Conservation (phyloP, 208 protist species). For the Polymyxa betae region DNA sequence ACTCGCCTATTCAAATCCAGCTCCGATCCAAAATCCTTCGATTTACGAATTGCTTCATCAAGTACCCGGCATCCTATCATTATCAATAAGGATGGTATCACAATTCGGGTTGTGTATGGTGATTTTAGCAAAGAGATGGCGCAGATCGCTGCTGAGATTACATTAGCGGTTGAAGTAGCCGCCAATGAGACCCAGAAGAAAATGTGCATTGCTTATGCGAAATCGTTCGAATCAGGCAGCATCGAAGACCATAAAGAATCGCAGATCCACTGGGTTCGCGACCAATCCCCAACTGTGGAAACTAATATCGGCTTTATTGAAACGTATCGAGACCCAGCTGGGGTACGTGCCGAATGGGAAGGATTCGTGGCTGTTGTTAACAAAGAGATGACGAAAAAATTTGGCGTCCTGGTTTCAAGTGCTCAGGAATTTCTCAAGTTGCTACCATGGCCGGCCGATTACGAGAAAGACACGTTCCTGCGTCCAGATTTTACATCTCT, state of each 20-base stretch:
- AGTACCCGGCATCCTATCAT: background rate
- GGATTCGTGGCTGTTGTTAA: constrained; percentile 65
- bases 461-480: constrained; percentile 62
- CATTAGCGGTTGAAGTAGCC: background rate
- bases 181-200: constrained; percentile 19
- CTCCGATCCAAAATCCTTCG: background rate
- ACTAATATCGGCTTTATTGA: constrained; percentile 68
- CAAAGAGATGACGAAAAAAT: background rate
- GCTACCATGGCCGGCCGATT: constrained; percentile 55
- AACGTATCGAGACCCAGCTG: constrained; percentile 66
- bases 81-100: background rate
- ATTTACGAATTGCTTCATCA: background rate
- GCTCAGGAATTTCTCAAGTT: constrained; percentile 12
- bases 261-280: constrained; percentile 62
- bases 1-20: constrained; percentile 21
- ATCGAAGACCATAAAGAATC: constrained; percentile 55
- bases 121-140: background rate
- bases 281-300: constrained; percentile 63
- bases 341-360: constrained; percentile 65
- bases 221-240: background rate
- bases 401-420: constrained; percentile 57
- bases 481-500: constrained; percentile 65
- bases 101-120: constrained; percentile 16
- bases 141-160: background rate
- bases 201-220: constrained; percentile 12